Base-by-base conservation (phyloP, 129 eudicot genomes). In the Pseudognaphalium luteoalbum region DNA sequence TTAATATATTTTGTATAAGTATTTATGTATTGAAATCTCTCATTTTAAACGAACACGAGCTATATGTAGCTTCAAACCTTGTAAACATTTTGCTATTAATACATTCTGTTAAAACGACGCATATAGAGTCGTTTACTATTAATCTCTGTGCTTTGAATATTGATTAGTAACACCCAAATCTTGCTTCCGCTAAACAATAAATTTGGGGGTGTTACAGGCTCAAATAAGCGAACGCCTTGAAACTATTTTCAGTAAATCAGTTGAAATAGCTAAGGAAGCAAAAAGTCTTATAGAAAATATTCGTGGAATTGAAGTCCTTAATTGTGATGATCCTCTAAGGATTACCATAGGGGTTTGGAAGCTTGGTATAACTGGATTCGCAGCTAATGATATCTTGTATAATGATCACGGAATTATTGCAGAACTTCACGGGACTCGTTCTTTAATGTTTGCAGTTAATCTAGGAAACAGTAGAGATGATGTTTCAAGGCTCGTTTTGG, bases 401-500 rank as follows among this genome's bases (percentile, higher is more conserved):
- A 82, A 69, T 25, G 82, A 87, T 25, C 86, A 86, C 56, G 91
- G 86, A 30, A 79, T 93, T 16, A 83, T 88, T 59, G 69, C 90
- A 0, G 98, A 90, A 70, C 97, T 93, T 22, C 76, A 50, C 3
- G 97, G 97, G 64, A 78, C 96, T 3, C 81, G 71, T 56, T 90
- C 97, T n/a, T 71, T 93, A 29, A 88, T 96, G 17, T 75, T 93
- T 20, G 90, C 87, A 0, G 71, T 93, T 73, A 88, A 87, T 25
- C 82, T 87, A 1, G 98, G 98, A 65, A 93, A 93, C 4, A 76
- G 82, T 80, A 78, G 82, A 57, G 98, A 91, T 32, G 91, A 93
- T 71, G 87, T 85, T 42, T 37, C 62, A 71, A 84, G 91, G 79
- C 96, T 93, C 30, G 82, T 93, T 65, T 65, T 81, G 10, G 98